These are phyloP conservation scores for Trichoderma atroviride DNA, from an alignment of 2,329 filamentous ascomycete species.

Conservation along the genomic window DNA sequence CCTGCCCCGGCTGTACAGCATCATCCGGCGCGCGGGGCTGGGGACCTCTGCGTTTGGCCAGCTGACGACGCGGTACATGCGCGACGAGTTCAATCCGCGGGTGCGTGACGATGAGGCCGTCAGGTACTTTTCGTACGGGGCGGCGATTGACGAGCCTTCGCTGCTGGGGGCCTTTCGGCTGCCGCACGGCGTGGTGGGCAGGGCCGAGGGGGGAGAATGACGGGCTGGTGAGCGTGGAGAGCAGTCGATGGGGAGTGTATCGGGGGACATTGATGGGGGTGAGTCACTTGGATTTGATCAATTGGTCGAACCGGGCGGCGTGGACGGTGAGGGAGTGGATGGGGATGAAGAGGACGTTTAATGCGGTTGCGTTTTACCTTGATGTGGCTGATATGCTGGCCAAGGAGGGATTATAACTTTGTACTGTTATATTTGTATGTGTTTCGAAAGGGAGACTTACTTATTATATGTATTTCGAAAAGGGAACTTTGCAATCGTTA, in stretches of 20 bases:
- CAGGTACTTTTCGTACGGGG: constrained; percentile 66
- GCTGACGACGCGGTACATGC: constrained; percentile 62
- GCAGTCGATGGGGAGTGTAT: constrained; percentile 64
- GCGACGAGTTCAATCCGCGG: constrained; percentile 59
- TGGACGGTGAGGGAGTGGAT: constrained; percentile 57
- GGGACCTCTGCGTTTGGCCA: constrained; percentile 64
- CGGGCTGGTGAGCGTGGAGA: constrained; percentile 67
- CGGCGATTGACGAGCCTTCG: constrained; percentile 51
- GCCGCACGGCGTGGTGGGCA: constrained; percentile 54
- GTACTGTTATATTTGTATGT: not conserved
- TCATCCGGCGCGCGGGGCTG: constrained; percentile 55
- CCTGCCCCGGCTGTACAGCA: constrained; percentile 58
- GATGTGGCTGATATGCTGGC: constrained; percentile 71
- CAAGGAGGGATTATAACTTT: constrained; percentile 58
- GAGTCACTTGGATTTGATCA: constrained; percentile 67
- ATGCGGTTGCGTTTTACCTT: constrained; percentile 68
- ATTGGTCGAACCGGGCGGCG: constrained; percentile 65
- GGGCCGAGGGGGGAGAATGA: constrained; percentile 64
- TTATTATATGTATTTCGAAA: not conserved
- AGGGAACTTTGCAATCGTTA: too few relatives aligned
- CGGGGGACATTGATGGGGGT: constrained; percentile 64
- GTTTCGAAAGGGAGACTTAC: not conserved
- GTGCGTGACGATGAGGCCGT: constrained; percentile 57
- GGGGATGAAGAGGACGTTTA: constrained; percentile 62
- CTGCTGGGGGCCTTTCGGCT: constrained; percentile 65